Evolutionary conservation across 2,329 filamentous ascomycete genomes (phyloP).

Genomic region (Acephala macrosclerotiorum): DNA sequence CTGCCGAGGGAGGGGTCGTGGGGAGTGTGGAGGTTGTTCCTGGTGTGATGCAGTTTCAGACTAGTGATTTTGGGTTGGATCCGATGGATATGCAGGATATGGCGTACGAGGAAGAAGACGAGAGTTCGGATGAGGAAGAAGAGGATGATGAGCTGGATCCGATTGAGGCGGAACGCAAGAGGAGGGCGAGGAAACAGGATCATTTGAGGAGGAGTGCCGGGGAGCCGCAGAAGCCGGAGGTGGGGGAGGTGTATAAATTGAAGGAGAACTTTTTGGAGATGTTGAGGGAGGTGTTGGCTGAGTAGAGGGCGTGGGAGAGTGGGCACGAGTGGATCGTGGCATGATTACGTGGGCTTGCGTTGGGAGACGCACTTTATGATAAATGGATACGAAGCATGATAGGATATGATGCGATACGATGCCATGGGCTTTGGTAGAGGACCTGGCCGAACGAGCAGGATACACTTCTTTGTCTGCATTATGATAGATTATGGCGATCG

Average conservation of each 20-base stretch:
- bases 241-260: slow-evolving; percentile 82
- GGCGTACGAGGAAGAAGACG: slow-evolving; percentile 76
- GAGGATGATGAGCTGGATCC: slow-evolving; percentile 84
- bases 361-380: neutral
- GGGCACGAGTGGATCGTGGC: no score
- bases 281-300: slow-evolving; percentile 81
- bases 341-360: no score
- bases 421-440: neutral
- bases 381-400: neutral
- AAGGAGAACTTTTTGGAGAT: slow-evolving; percentile 82
- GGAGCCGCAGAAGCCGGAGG: slow-evolving; percentile 80
- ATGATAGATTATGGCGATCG: slow-evolving; percentile 7
- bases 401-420: neutral
- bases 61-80: slow-evolving; percentile 89
- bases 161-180: slow-evolving; percentile 83
- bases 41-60: slow-evolving; percentile 70
- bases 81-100: slow-evolving; percentile 87
- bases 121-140: slow-evolving; percentile 67
- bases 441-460: neutral
- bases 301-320: slow-evolving; percentile 52
- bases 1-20: slow-evolving; percentile 72
- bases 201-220: slow-evolving; percentile 81
- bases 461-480: neutral
- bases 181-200: slow-evolving; percentile 80
- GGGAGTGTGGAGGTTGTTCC: slow-evolving; percentile 56